Evolutionary conservation across 2,329 filamentous ascomycete species (phyloP).

Genomic region (Fusarium sarcochroum): DNA sequence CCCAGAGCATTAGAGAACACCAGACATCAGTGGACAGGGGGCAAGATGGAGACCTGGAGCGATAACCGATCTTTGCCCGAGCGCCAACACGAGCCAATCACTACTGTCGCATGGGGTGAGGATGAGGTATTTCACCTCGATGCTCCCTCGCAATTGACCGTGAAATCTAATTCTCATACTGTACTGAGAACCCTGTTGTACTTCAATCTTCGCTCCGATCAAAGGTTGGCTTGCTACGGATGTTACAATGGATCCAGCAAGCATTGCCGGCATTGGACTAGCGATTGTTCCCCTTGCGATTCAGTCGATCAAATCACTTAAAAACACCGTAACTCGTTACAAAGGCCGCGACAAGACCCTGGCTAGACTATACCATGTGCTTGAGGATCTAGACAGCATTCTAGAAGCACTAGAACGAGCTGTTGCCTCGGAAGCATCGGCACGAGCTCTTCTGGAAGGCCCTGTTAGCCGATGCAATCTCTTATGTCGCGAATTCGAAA

Average conservation of each 20-base stretch:
- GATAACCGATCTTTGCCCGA: too few relatives aligned
- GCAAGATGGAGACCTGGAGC: too few relatives aligned
- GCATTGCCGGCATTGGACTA: conserved; percentile 52
- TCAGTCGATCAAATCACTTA: conserved; percentile 52
- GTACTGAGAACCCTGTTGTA: too few relatives aligned
- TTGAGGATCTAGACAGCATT: conserved; percentile 53
- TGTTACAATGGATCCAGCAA: conserved; percentile 50
- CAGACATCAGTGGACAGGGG: too few relatives aligned
- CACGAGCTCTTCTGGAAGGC: conserved; percentile 52
- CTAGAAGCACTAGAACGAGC: conserved; percentile 48
- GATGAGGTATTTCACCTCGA: too few relatives aligned
- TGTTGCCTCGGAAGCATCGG: conserved; percentile 43
- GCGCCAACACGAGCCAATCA: too few relatives aligned
- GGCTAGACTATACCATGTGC: conserved; percentile 51
- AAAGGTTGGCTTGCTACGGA: neutral
- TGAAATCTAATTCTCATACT: too few relatives aligned
- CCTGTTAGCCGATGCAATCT: conserved; percentile 55
- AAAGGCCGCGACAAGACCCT: conserved; percentile 54
- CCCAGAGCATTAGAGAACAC: too few relatives aligned
- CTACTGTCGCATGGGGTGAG: too few relatives aligned
- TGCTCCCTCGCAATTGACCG: too few relatives aligned
- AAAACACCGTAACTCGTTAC: conserved; percentile 52
- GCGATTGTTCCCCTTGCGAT: conserved; percentile 53
- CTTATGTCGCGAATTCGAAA: conserved; percentile 55
- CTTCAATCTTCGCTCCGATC: too few relatives aligned